These are phyloP conservation scores for Digitaria exilis DNA, from an alignment of 202 grass and related monocot genomes.

Conservation along the genomic window DNA sequence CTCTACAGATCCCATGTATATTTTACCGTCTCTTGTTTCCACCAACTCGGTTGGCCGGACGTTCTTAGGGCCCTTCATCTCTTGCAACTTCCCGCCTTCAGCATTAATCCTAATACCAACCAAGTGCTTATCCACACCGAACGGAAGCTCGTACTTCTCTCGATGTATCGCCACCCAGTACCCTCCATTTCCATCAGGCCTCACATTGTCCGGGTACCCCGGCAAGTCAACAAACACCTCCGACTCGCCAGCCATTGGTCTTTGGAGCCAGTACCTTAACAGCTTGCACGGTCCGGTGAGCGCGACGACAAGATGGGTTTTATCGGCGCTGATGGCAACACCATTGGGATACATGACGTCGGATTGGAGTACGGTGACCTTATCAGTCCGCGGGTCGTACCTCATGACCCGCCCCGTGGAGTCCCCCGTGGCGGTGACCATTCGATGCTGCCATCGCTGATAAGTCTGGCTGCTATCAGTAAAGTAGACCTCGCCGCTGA, in stretches of 20 bases:
- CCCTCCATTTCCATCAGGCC: no score
- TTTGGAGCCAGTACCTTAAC: background rate
- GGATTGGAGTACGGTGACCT: background rate
- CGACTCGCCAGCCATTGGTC: background rate
- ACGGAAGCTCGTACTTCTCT: no score
- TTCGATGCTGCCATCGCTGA: background rate
- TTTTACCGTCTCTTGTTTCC: no score
- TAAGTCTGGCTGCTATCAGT: conserved; percentile 6
- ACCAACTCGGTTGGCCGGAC: no score
- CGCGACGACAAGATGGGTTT: conserved; percentile 5
- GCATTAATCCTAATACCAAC: no score
- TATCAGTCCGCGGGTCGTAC: background rate
- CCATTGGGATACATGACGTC: background rate
- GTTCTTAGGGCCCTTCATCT: no score
- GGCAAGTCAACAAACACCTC: no score
- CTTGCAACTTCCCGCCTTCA: no score
- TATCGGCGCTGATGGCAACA: background rate
- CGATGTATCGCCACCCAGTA: no score
- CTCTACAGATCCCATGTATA: no score
- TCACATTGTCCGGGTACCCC: no score
- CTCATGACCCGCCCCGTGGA: background rate
- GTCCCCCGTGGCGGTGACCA: background rate
- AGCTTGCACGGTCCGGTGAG: background rate
- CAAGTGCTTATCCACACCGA: no score
- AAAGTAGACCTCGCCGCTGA: background rate